Evolutionary conservation across 257 asterid genomes (phyloP), one percentile per base, ranked within the genome.

Genomic region (Fraxinus excelsior): DNA sequence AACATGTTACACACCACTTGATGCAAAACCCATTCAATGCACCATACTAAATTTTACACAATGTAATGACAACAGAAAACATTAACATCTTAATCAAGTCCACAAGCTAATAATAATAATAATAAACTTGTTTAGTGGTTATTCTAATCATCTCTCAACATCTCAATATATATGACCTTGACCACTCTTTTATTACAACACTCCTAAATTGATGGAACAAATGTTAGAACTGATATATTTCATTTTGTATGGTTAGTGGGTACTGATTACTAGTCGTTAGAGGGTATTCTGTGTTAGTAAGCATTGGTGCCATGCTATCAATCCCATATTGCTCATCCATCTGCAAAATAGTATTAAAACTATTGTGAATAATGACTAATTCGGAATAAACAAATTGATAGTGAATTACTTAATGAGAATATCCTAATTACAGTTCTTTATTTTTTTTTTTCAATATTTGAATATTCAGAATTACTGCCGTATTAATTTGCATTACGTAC

Each of bases 301-400:
- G 72, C 85, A 80, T 79, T 56, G 86, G 83, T 34, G 77, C 80
- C 85, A 87, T 44, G 80, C 87, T 84, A 84, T 79, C 68, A 74
- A 84, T 80, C 81, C 79, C 90, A 84, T 74, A 80, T 38, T 91
- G 97, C 87, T 90, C 97, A 26, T 87, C 96, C 25, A 93, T 83
- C 98, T 93, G 91, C 88, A 86, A 78, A n/a, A 60, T 1, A 4
- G 19, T 1, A 42, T 0, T 29, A 74, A 26, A 42, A n/a, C 32
- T 42, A 42, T 1, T n/a, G 10, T 28, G 5, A 21, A 0, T 23
- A 23, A 46, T 53, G 12, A 6, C 12, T 40, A 40, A 11, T 42
- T 11, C 4, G 4, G 51, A 70, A 6, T 38, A 1, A 8, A 58
- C 23, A 31, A 8, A 35, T 16, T 37, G 12, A 40, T 40, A 40